Conservation (phyloP, 306 rosid species). For the Fagus sylvatica region DNA sequence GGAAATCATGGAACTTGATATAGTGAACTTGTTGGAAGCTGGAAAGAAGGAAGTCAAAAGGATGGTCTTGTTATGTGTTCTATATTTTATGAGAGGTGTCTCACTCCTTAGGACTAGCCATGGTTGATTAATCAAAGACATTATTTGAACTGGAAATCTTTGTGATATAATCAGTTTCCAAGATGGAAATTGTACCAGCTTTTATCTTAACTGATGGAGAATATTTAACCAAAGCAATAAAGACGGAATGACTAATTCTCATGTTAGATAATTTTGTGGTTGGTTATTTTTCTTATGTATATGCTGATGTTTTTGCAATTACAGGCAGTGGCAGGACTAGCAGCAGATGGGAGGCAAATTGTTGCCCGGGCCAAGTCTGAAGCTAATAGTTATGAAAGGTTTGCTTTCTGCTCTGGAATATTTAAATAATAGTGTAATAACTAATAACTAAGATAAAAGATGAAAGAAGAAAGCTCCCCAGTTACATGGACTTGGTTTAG, state of each 20-base stretch:
- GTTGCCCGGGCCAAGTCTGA: conserved; percentile 77
- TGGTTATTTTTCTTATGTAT: background rate
- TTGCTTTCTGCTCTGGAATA: conserved; percentile 24
- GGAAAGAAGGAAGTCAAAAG: too few species aligned
- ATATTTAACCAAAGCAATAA: background rate
- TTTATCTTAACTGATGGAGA: background rate
- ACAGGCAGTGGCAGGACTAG: conserved; percentile 84
- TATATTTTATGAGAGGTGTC: too few species aligned
- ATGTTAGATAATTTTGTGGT: background rate
- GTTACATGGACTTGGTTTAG: too few species aligned
- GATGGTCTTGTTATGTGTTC: too few species aligned
- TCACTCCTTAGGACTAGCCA: too few species aligned
- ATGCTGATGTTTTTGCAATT: conserved; percentile 27
- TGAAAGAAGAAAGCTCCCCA: too few species aligned
- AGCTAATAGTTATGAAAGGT: conserved; percentile 89
- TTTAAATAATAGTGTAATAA: background rate
- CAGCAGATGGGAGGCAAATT: conserved; percentile 66
- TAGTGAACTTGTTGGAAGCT: too few species aligned
- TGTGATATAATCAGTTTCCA: background rate
- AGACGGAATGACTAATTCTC: background rate
- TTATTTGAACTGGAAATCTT: background rate
- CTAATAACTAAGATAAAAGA: too few species aligned
- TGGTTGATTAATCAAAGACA: too few species aligned
- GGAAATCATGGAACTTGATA: too few species aligned
- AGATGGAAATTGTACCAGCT: background rate